Evolutionary conservation across 208 protist genomes (phyloP), one percentile per base, ranked within the genome.

Genomic region (Lotmaria passim): DNA sequence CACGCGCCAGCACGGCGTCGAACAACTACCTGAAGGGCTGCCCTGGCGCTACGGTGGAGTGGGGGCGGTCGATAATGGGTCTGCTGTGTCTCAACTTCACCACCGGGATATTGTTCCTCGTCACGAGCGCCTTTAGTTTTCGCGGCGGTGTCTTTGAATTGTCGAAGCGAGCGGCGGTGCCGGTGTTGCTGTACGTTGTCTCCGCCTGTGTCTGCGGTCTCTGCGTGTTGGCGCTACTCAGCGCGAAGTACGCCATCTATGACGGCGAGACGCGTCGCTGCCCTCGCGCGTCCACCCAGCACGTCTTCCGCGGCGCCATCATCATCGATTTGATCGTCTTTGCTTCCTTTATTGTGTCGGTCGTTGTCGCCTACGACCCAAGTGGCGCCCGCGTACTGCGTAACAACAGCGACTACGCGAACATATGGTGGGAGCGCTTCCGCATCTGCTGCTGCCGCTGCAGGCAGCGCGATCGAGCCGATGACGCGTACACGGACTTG

Each of bases 131-230:
- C 10, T 59, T 87, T 11, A 93, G 87, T 55, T 46, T 82, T 33
- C 85, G 82, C 12, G 91, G 91, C 14, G 66, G 69, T 23, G 75
- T 93, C 15, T 94, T 94, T 61, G 83, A 96, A 57, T 26, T 75
- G 10, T 84, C 78, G 7, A 93, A 91, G 63, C 82, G 91, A 6
- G 50, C 50, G 23, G 48, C 64, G 28, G 83, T 96, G 19, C 76
- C 85, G 8, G 23, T 76, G 15, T 26, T 91, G 7, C 78, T 96
- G 34, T 93, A 90, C 78, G 31, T 87, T 15, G 78, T 75, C 30
- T n/a, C 68, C 0, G 12, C 69, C 33, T 43, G 65, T 7, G n/a
- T 86, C 14, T 14, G 83, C 2, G 44, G 24, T 4, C 62, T 75
- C 12, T 55, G 86, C 23, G 77, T 80, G 4, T 43, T 93, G 24